Percentiles rank a stretch among this genome's conserved stretches.
Conservation (phyloP, 768 basidiomycete genomes). For the Amanita pallidorosea region DNA sequence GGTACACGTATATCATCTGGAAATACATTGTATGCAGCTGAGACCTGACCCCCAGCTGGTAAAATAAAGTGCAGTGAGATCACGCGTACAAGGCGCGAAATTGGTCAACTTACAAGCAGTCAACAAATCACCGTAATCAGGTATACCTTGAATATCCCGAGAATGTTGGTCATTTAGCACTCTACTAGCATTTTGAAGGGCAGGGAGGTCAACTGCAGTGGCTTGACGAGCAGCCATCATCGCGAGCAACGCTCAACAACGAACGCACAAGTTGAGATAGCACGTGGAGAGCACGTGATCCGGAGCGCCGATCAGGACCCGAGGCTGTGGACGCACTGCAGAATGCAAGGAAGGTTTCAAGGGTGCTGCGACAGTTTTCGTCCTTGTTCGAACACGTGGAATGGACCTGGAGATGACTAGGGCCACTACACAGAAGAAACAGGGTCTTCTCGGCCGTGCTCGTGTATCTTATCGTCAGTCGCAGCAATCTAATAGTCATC, state of each 20-base stretch:
- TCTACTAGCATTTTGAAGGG: constrained; percentile 55
- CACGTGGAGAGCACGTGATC: constrained; percentile 3
- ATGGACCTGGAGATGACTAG: neutral
- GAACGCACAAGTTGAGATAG: neutral
- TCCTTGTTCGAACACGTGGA: neutral
- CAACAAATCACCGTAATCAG: constrained; percentile 64
- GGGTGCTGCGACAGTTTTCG: neutral
- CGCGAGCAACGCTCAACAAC: neutral
- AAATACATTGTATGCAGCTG: constrained; percentile 70
- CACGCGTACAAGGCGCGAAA: constrained; percentile 5
- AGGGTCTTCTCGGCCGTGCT: neutral
- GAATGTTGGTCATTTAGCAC: constrained; percentile 58
- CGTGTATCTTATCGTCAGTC: neutral
- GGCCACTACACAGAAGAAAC: neutral
- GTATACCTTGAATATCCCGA: constrained; percentile 66
- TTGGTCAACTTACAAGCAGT: constrained; percentile 36
- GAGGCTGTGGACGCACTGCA: neutral
- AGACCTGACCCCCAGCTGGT: constrained; percentile 55
- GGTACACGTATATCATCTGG: constrained; percentile 72
- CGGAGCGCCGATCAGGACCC: neutral
- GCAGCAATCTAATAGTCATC: neutral
- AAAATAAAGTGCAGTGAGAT: neutral
- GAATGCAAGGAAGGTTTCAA: neutral
- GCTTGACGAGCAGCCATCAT: constrained; percentile 14
- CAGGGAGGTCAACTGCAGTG: constrained; percentile 42